Evolutionary conservation across 768 basidiomycete genomes (phyloP).

Genomic region (Psilocybe subaeruginosa): DNA sequence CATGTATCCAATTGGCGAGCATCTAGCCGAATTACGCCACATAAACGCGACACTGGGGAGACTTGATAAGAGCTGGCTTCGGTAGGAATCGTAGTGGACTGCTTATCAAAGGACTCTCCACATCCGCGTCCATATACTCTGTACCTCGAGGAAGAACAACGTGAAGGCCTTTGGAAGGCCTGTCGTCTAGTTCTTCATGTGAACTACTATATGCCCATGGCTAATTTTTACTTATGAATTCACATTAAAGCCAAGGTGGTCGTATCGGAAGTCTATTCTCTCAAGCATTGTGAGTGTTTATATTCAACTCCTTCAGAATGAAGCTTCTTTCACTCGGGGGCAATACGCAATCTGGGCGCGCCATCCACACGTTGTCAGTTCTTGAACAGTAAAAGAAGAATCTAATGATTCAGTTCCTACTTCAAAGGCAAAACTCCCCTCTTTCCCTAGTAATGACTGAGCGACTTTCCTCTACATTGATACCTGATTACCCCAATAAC

Average conservation of each 20-base stretch:
- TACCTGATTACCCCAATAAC: neutral
- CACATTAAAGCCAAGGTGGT: conserved; percentile 7
- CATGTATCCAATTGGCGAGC: neutral
- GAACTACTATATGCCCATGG: neutral
- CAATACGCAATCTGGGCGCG: conserved; percentile 5
- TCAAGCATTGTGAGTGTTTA: conserved; percentile 8
- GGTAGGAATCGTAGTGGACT: neutral
- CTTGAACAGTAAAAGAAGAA: conserved; percentile 7
- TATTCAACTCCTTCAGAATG: conserved; percentile 2
- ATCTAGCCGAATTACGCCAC: conserved; percentile 4
- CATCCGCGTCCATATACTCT: neutral
- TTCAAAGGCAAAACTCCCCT: neutral
- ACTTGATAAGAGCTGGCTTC: neutral
- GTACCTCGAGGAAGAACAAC: neutral
- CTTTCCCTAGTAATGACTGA: neutral
- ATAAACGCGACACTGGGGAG: neutral
- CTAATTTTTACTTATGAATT: neutral
- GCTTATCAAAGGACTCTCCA: neutral
- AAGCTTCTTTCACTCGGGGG: conserved; percentile 15
- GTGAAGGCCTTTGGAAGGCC: neutral
- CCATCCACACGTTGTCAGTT: conserved; percentile 14
- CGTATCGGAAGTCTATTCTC: neutral
- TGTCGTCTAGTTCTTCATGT: neutral
- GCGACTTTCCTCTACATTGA: neutral
- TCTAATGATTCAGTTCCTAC: neutral